Percentiles rank a stretch among this genome's conserved stretches.
phyloP scores from a whole-genome alignment of 108 stramenopile species.

The Epipyxis sp. region DNA sequence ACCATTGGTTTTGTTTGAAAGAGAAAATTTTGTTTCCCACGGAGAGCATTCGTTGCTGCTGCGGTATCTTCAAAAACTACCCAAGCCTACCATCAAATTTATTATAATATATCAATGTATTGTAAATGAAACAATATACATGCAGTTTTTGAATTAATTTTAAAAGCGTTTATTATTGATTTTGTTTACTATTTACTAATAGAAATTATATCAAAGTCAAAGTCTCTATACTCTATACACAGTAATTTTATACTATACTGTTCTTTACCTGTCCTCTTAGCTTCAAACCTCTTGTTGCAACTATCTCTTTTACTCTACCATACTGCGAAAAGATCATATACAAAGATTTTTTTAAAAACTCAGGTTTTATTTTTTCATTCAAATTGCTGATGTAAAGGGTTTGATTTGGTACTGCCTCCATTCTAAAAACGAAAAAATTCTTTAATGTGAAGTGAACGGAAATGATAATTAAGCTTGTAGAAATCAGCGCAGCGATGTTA shows the following conservation, averaged over 20 bases:
- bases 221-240: too few species aligned
- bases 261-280: conserved; percentile 70
- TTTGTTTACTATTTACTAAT: too few species aligned
- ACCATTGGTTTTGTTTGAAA: conserved; percentile 80
- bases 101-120: too few species aligned
- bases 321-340: conserved; percentile 85
- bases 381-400: conserved; percentile 92
- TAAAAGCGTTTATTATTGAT: too few species aligned
- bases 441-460: too few species aligned
- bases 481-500: too few species aligned
- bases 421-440: too few species aligned
- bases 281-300: conserved; percentile 47
- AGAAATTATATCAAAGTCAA: too few species aligned
- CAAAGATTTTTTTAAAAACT: conserved; percentile 76
- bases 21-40: conserved; percentile 77
- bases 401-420: conserved; percentile 58
- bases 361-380: conserved; percentile 93
- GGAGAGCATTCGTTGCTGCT: conserved; percentile 78
- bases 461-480: too few species aligned
- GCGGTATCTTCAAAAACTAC: conserved; percentile 81
- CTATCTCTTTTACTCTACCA: conserved; percentile 64
- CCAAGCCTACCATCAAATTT: conserved; percentile 72
- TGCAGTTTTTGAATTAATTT: too few species aligned
- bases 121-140: too few species aligned
- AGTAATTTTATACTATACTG: too few species aligned